These are phyloP conservation scores for Entamoeba histolytica DNA, from an alignment of 208 protist species.

Conservation along the genomic window DNA sequence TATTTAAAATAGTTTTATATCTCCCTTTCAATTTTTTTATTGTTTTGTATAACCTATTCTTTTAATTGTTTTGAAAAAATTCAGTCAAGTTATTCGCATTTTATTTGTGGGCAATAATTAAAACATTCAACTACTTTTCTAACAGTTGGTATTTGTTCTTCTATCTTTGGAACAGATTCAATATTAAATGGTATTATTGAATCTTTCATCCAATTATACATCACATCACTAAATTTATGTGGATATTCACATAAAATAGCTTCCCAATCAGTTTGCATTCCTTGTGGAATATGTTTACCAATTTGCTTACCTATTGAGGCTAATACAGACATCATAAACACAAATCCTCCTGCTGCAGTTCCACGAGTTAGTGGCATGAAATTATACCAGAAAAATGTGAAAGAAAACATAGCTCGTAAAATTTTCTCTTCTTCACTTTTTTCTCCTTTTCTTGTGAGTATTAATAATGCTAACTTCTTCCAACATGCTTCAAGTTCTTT, in stretches of 20 bases:
- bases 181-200: no score
- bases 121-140: no score
- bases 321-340: conserved; percentile 11
- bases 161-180: no score
- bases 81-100: no score
- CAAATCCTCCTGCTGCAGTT: conserved; percentile 35
- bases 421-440: conserved; percentile 3
- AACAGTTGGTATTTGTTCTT: no score
- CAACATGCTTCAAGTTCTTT: not conserved
- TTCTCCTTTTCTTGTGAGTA: no score
- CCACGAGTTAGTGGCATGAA: conserved; percentile 41
- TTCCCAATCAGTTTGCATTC: conserved; percentile 29
- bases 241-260: conserved; percentile 22
- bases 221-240: not conserved
- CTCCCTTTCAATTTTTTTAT: no score
- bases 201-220: not conserved
- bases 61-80: no score
- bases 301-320: conserved; percentile 18
- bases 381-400: conserved; percentile 45
- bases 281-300: not conserved
- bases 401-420: conserved; percentile 20
- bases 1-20: no score
- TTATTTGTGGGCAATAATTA: no score
- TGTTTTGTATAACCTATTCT: no score
- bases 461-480: not conserved